Conservation (phyloP, 2,329 filamentous ascomycete species). For the Hortaea werneckii region DNA sequence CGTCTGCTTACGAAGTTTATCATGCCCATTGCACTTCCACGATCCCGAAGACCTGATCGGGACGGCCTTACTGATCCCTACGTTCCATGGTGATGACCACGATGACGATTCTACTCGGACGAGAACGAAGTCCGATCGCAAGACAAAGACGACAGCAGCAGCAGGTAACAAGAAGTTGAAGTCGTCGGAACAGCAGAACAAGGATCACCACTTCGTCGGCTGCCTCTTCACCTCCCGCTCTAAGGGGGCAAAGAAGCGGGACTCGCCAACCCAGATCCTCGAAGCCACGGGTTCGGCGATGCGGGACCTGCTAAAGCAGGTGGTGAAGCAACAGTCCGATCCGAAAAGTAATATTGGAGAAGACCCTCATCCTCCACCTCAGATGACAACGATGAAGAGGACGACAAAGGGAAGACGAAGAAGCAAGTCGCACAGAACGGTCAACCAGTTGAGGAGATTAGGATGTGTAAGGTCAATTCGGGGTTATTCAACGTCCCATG, state of each 20-base stretch:
- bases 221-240: slow-evolving; percentile 48
- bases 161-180: no score
- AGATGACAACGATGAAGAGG: neutral
- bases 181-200: neutral
- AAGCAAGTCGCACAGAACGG: no score
- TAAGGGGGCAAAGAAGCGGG: slow-evolving; percentile 35
- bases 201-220: slow-evolving; percentile 41
- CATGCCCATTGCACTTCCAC: slow-evolving; percentile 35
- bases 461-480: slow-evolving; percentile 42
- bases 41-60: slow-evolving; percentile 29
- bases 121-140: no score
- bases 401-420: no score
- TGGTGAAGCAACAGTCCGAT: slow-evolving; percentile 21
- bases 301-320: slow-evolving; percentile 32
- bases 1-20: slow-evolving; percentile 41
- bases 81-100: neutral
- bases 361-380: no score
- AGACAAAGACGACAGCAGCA: no score
- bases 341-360: slow-evolving; percentile 21
- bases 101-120: neutral
- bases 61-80: slow-evolving; percentile 44
- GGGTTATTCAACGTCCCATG: slow-evolving; percentile 48
- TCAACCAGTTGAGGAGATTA: slow-evolving; percentile 6
- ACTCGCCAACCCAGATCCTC: slow-evolving; percentile 36
- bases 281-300: slow-evolving; percentile 40